These are phyloP conservation scores for Scenedesmus sp. DNA, from an alignment of 163 green algal genomes.

Conservation along the genomic window DNA sequence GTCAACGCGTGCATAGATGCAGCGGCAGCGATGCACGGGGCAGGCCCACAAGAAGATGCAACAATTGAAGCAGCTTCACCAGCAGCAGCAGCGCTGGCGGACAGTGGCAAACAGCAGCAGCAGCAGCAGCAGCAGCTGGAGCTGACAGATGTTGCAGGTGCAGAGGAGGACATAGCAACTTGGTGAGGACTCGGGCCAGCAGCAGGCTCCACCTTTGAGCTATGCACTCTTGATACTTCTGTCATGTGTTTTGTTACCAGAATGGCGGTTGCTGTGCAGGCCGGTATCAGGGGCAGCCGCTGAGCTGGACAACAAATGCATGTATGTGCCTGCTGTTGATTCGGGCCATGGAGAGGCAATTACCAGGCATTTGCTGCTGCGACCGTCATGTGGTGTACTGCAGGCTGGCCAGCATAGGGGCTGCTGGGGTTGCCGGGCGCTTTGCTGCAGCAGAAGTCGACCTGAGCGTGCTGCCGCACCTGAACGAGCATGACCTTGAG, in stretches of 20 bases:
- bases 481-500: slow-evolving; percentile 61
- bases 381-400: neutral
- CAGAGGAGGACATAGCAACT: neutral
- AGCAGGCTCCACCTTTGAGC: neutral
- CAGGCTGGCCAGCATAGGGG: slow-evolving; percentile 57
- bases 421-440: slow-evolving; percentile 18
- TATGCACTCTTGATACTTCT: too few species aligned
- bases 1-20: slow-evolving; percentile 47
- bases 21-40: neutral
- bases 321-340: neutral
- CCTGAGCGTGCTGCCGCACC: slow-evolving; percentile 54
- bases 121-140: slow-evolving; percentile 21
- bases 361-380: neutral
- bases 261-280: too few species aligned
- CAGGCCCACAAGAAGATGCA: neutral
- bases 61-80: neutral
- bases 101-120: neutral
- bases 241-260: too few species aligned
- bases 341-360: neutral
- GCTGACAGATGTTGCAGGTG: neutral
- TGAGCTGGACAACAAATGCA: too few species aligned
- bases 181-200: neutral
- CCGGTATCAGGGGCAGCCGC: too few species aligned
- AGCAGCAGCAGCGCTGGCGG: slow-evolving; percentile 26
- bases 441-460: slow-evolving; percentile 61